Evolutionary conservation across 495 filamentous ascomycete species (phyloP).

Genomic region (Pyrenula aspistea): DNA sequence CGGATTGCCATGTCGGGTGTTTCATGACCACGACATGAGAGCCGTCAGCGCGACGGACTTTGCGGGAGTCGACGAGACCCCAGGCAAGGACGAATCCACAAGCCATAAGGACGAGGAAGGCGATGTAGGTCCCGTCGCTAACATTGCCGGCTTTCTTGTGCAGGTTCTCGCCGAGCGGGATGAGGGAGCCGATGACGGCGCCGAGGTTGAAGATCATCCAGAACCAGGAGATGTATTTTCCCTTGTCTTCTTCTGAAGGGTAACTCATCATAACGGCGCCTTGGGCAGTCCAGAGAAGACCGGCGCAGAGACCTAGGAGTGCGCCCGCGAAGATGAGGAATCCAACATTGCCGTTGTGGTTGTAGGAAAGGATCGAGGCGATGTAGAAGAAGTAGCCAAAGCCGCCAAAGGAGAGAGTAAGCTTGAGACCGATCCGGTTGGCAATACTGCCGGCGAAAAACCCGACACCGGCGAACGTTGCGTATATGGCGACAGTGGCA

Average conservation of each 20-base stretch:
- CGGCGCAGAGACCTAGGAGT: conserved; percentile 62
- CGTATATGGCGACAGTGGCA: conserved; percentile 63
- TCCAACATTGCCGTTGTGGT: conserved; percentile 54
- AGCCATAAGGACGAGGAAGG: conserved; percentile 80
- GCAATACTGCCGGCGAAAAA: conserved; percentile 77
- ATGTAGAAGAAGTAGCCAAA: conserved; percentile 81
- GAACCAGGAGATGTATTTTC: conserved; percentile 79
- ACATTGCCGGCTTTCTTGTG: conserved; percentile 48
- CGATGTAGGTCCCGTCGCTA: conserved; percentile 78
- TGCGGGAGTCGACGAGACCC: conserved; percentile 61
- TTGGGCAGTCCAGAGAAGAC: conserved; percentile 83
- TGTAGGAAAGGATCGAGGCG: conserved; percentile 67
- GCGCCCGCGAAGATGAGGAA: conserved; percentile 47
- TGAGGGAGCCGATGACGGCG: conserved; percentile 78
- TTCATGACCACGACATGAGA: conserved; percentile 78
- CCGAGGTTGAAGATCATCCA: conserved; percentile 96
- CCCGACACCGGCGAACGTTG: conserved; percentile 74
- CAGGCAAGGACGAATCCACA: conserved; percentile 61
- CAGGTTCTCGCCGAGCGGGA: conserved; percentile 73
- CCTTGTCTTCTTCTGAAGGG: conserved; percentile 69
- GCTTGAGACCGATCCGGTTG: conserved; percentile 62
- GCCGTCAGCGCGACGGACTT: conserved; percentile 70
- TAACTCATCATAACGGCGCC: conserved; percentile 96
- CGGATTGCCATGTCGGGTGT: conserved; percentile 69
- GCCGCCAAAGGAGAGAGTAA: conserved; percentile 67